Percentiles rank a stretch among this genome's conserved stretches.
Evolutionary conservation across 305 asterid species (phyloP).

Genomic region (Fraxinus greggii): DNA sequence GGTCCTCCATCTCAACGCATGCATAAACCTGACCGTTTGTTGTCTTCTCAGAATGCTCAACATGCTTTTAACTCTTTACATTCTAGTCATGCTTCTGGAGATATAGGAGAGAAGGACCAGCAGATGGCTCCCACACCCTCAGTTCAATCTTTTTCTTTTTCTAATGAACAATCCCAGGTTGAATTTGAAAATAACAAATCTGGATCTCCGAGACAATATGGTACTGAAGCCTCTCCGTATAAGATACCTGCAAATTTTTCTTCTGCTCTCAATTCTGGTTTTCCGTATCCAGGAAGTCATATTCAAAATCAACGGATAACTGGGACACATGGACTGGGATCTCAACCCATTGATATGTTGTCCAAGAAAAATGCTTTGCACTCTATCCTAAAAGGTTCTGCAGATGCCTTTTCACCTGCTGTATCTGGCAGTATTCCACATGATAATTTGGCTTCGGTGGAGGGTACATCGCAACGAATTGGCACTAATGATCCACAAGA

Average conservation of each 20-base stretch:
- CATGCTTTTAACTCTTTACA: conserved; percentile 28
- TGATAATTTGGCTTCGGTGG: conserved; percentile 33
- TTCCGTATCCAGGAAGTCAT: conserved; percentile 41
- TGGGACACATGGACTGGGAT: conserved; percentile 41
- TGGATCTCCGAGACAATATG: conserved; percentile 30
- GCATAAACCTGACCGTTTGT: conserved; percentile 35
- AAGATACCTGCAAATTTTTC: conserved; percentile 45
- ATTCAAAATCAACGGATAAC: conserved; percentile 43
- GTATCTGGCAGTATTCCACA: conserved; percentile 35
- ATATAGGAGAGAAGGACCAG: conserved; percentile 41
- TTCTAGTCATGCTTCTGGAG: conserved; percentile 32
- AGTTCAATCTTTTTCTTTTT: conserved; percentile 45
- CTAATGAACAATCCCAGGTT: conserved; percentile 35
- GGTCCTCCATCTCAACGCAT: conserved; percentile 77
- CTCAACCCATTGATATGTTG: conserved; percentile 31
- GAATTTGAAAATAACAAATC: conserved; percentile 40
- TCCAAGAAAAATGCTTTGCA: conserved; percentile 30
- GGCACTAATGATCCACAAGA: conserved; percentile 36
- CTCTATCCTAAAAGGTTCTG: conserved; percentile 42
- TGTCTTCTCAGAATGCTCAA: conserved; percentile 43
- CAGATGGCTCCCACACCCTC: conserved; percentile 37
- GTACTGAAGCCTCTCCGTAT: conserved; percentile 30
- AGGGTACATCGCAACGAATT: conserved; percentile 28
- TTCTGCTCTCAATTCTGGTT: conserved; percentile 42
- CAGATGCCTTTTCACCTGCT: conserved; percentile 40